Evolutionary conservation across 495 filamentous ascomycete species (phyloP).

Genomic region (Penicillium samsonianum): DNA sequence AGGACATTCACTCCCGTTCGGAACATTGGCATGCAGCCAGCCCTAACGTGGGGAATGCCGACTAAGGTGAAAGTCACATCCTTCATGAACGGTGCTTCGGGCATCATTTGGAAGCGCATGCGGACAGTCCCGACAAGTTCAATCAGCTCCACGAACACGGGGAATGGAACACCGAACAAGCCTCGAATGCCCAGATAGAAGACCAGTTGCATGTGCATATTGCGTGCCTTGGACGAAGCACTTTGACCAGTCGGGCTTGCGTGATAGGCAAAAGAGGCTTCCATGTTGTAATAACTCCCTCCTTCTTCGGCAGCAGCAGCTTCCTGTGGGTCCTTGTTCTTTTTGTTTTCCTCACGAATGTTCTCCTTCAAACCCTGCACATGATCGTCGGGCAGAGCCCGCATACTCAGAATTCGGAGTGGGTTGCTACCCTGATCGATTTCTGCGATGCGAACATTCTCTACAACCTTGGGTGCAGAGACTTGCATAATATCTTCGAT

Average conservation of each 20-base stretch:
- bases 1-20: slow-evolving; percentile 86
- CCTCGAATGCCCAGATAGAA: slow-evolving; percentile 82
- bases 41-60: slow-evolving; percentile 84
- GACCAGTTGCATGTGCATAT: slow-evolving; percentile 95
- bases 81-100: slow-evolving; percentile 88
- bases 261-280: slow-evolving; percentile 92
- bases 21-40: slow-evolving; percentile 90
- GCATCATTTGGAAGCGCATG: slow-evolving; percentile 78
- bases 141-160: slow-evolving; percentile 84
- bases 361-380: slow-evolving; percentile 76
- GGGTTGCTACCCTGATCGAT: slow-evolving; percentile 93
- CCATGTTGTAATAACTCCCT: slow-evolving; percentile 91
- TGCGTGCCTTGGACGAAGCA: slow-evolving; percentile 76
- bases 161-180: slow-evolving; percentile 82
- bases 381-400: slow-evolving; percentile 80
- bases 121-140: slow-evolving; percentile 85
- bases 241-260: slow-evolving; percentile 70
- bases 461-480: slow-evolving; percentile 82
- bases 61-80: slow-evolving; percentile 91
- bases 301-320: slow-evolving; percentile 87
- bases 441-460: slow-evolving; percentile 94
- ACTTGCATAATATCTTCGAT: slow-evolving; percentile 96
- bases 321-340: slow-evolving; percentile 83
- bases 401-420: slow-evolving; percentile 82
- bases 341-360: slow-evolving; percentile 74